These are phyloP conservation scores for Monosporozyma yasuniensis DNA, from an alignment of 805 yeast genomes.

Conservation along the genomic window DNA sequence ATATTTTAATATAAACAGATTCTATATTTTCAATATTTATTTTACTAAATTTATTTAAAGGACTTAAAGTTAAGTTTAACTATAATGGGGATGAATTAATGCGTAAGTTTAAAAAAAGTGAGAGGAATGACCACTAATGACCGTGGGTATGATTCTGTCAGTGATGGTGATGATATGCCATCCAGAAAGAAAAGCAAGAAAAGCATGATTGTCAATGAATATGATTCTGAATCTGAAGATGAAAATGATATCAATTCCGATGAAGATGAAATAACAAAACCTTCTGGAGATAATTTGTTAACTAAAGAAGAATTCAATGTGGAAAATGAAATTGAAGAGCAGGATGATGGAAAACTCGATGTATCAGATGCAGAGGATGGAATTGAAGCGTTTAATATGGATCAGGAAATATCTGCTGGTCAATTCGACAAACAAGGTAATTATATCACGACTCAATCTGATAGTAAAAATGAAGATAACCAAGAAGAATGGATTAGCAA, in stretches of 20 bases:
- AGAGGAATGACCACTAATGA: not conserved
- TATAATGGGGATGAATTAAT: not conserved
- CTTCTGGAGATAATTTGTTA: conserved; percentile 9
- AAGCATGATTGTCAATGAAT: not conserved
- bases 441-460: conserved; percentile 22
- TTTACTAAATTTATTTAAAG: not conserved
- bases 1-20: not conserved
- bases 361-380: conserved; percentile 7
- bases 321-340: conserved; percentile 1
- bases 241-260: conserved; percentile 6
- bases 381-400: conserved; percentile 42
- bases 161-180: not conserved
- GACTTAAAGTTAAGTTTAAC: not conserved
- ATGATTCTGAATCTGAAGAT: conserved; percentile 5
- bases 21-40: not conserved
- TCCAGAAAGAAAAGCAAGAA: not conserved
- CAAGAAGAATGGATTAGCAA: conserved; percentile 23
- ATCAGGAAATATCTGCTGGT: conserved; percentile 43
- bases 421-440: conserved; percentile 44
- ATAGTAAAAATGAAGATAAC: not conserved
- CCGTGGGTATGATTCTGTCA: not conserved
- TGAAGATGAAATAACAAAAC: not conserved
- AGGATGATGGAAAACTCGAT: not conserved
- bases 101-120: not conserved
- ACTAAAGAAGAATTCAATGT: conserved; percentile 25